Base-by-base conservation (phyloP, 2,329 filamentous ascomycete genomes). In the Fusarium sp. region DNA sequence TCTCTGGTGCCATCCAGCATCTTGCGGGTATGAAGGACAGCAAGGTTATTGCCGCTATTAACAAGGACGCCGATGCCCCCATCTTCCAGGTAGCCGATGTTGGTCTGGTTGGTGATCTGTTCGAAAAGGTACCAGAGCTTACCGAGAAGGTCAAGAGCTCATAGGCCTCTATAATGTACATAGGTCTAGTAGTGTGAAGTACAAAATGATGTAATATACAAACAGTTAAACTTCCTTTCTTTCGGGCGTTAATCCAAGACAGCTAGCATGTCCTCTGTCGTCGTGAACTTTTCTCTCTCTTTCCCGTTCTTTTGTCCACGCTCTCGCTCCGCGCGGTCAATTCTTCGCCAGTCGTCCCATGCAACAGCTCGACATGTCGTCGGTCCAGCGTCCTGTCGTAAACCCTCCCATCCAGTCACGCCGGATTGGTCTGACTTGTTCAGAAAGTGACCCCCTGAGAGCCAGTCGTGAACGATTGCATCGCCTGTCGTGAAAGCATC, bases 1-100 rank as follows among this genome's bases (percentile, higher is more conserved):
- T 99, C 75, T 97, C 94, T 11, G 96, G 96, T 57, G 96, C 96
- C 24, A 99, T 99, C 75, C 96, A 99, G 84, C 96, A 99, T 85
- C 82, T 99, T 82, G 96, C 96, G 32, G 96, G 96, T 79, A 99
- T 99, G 96, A 99, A 99, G 88, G 96, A 99, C 79, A 98, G 94
- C 85, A 99, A 99, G 85, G 96, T 99, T 63, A 99, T 99, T 83
- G 96, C 95, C 24, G 94, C 94, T 16, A 98, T 99, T 79, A 99
- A 99, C 87, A 99, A 99, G 85, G 96, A 99, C 78, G 85, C 90
- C 7, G 96, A 99, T 81, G 96, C 96, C 61, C 96, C 96, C 30
- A 99, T 99, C 75, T 99, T 99, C 87, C 96, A 99, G 83, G 90
- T 99, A 63, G 96, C 96, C 7, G 96, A 99, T 82, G 94, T 98